Percentiles rank a stretch among this genome's conserved stretches.
These are phyloP conservation scores for Hibiscus trionum DNA, from an alignment of 345 rosid genomes.

Conservation along the genomic window DNA sequence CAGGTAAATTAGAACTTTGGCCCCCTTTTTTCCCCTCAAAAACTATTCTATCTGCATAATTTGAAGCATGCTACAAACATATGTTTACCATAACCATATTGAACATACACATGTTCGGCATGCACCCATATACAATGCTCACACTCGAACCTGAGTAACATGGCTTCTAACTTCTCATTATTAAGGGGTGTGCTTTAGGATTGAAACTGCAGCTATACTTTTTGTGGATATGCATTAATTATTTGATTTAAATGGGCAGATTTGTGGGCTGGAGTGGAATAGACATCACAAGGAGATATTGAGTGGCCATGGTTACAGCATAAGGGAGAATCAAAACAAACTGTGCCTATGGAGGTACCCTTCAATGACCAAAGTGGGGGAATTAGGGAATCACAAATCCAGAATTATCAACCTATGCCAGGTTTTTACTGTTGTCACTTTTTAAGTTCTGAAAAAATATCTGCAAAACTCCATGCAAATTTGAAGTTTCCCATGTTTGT, in stretches of 20 bases:
- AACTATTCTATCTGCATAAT: no score
- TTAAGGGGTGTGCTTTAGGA: background rate
- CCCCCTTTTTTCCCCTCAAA: no score
- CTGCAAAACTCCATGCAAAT: background rate
- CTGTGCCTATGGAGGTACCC: conserved; percentile 52
- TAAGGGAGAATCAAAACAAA: conserved; percentile 15
- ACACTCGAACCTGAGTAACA: background rate
- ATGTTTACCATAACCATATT: no score
- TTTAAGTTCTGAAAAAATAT: background rate
- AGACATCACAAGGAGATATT: conserved; percentile 51
- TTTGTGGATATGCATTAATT: background rate
- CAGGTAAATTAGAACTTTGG: conserved; percentile 26
- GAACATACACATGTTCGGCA: background rate
- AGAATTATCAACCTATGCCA: conserved; percentile 42
- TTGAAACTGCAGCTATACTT: background rate
- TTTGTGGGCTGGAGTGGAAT: conserved; percentile 53
- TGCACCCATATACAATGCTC: background rate
- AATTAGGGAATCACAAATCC: conserved; percentile 21
- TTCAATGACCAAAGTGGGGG: conserved; percentile 31
- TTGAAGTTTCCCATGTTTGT: background rate
- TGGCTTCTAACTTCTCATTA: background rate
- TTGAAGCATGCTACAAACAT: background rate
- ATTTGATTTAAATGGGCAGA: conserved; percentile 17
- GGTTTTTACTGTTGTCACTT: conserved; percentile 20
- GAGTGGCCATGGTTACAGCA: conserved; percentile 44